Percentiles rank a stretch among this genome's conserved stretches.
Evolutionary conservation across 805 yeast genomes (phyloP).

Genomic region (Metschnikowia chrysomelidarum): DNA sequence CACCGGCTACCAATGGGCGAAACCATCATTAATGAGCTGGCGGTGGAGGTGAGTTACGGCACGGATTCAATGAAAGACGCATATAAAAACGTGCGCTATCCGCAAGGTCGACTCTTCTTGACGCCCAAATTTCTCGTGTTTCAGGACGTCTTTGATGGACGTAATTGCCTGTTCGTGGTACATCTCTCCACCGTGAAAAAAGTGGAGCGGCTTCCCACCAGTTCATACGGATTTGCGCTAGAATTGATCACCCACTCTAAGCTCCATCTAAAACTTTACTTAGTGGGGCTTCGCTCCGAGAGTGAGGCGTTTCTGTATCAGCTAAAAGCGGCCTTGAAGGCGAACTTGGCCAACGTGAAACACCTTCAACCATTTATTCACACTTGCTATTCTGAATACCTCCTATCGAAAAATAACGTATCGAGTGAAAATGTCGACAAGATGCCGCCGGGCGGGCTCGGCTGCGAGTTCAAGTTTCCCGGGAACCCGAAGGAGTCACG

Average conservation of each 20-base stretch:
- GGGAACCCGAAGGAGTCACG: slow-evolving; percentile 77
- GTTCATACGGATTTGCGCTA: slow-evolving; percentile 75
- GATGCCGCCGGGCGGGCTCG: slow-evolving; percentile 83
- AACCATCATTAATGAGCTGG: slow-evolving; percentile 57
- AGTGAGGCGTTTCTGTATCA: slow-evolving; percentile 77
- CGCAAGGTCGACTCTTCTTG: slow-evolving; percentile 65
- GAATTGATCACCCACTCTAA: slow-evolving; percentile 68
- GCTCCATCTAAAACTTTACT: slow-evolving; percentile 60
- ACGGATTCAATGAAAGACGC: slow-evolving; percentile 26
- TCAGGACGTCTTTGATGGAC: slow-evolving; percentile 64
- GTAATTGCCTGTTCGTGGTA: slow-evolving; percentile 63
- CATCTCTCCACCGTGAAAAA: slow-evolving; percentile 78
- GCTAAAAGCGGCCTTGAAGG: slow-evolving; percentile 58
- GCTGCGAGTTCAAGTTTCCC: slow-evolving; percentile 80
- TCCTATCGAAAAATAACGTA: slow-evolving; percentile 58
- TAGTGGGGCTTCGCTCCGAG: slow-evolving; percentile 74
- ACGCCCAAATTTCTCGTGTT: slow-evolving; percentile 78
- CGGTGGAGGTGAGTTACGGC: slow-evolving; percentile 52
- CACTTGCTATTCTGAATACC: slow-evolving; percentile 82
- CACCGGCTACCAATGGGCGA: slow-evolving; percentile 75
- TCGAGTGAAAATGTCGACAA: slow-evolving; percentile 41
- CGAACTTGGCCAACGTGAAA: slow-evolving; percentile 61
- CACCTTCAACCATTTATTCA: slow-evolving; percentile 62
- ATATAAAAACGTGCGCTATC: slow-evolving; percentile 23
- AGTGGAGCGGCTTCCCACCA: slow-evolving; percentile 81